Conservation (phyloP, 306 rosid species). For the Glycine soja region DNA sequence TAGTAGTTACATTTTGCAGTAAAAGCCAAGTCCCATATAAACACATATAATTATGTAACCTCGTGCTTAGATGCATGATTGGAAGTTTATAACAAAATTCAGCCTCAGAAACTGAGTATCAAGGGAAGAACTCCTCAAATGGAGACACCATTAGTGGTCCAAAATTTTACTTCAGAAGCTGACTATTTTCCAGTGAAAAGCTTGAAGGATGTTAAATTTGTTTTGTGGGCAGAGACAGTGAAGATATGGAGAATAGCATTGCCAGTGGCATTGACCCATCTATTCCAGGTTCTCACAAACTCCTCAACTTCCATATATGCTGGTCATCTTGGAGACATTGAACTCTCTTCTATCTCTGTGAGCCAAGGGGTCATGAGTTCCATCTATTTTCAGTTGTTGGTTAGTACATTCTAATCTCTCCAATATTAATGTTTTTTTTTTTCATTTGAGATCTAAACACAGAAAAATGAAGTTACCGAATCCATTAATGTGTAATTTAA, state of each 20-base stretch:
- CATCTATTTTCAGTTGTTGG: conserved; percentile 62
- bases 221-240: conserved; percentile 52
- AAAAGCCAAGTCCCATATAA: too few species aligned
- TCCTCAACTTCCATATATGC: conserved; percentile 63
- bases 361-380: conserved; percentile 49
- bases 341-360: conserved; percentile 75
- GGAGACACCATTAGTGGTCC: conserved; percentile 14
- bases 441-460: neutral
- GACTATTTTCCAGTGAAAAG: conserved; percentile 56
- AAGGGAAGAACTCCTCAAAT: too few species aligned
- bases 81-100: too few species aligned
- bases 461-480: neutral
- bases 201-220: conserved; percentile 44
- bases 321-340: conserved; percentile 74
- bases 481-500: neutral
- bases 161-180: neutral
- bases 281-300: conserved; percentile 56
- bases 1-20: too few species aligned
- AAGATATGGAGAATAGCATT: conserved; percentile 65
- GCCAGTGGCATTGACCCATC: conserved; percentile 52
- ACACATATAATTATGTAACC: too few species aligned
- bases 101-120: too few species aligned
- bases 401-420: conserved; percentile 15
- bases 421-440: neutral
- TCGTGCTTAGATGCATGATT: too few species aligned